Percentiles rank a stretch among this genome's conserved stretches.
phyloP scores from a whole-genome alignment of 768 basidiomycete species.

The Lentinula edodes region DNA sequence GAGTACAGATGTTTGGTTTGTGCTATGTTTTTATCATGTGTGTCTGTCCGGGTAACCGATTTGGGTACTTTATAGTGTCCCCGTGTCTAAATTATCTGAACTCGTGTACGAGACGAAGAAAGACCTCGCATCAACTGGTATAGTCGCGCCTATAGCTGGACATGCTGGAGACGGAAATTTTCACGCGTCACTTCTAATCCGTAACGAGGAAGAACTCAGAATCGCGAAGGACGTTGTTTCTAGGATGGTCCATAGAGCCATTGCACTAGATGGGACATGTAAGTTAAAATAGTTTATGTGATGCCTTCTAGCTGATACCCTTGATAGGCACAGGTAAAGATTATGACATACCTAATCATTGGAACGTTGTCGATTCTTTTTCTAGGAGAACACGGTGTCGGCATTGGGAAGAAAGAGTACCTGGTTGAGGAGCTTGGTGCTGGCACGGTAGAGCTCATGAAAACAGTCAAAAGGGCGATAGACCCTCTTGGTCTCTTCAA shows the following conservation, averaged over 20 bases:
- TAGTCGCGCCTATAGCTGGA: conserved; percentile 61
- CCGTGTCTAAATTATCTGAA: conserved; percentile 58
- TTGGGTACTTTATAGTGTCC: conserved; percentile 29
- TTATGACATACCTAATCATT: neutral
- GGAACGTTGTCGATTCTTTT: neutral
- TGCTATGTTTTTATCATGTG: neutral
- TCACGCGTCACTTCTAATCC: conserved; percentile 52
- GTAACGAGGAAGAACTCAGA: conserved; percentile 44
- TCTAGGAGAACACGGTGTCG: conserved; percentile 85
- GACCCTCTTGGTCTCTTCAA: conserved; percentile 79
- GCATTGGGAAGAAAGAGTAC: conserved; percentile 78
- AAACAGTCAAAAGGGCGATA: conserved; percentile 65
- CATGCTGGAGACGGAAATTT: conserved; percentile 70
- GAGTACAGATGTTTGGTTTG: conserved; percentile 89
- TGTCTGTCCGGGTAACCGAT: neutral
- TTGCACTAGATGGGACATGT: conserved; percentile 73
- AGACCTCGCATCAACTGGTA: conserved; percentile 51
- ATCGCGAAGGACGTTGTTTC: conserved; percentile 40
- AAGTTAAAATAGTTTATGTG: conserved; percentile 11
- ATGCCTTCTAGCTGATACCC: neutral
- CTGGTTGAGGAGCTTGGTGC: conserved; percentile 77
- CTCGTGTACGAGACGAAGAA: conserved; percentile 66
- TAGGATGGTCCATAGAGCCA: conserved; percentile 61
- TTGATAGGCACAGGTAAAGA: neutral
- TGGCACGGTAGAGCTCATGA: conserved; percentile 83